phyloP scores from a whole-genome alignment of 2,329 filamentous ascomycete genomes.

The Ceratocystis alfenasii region DNA sequence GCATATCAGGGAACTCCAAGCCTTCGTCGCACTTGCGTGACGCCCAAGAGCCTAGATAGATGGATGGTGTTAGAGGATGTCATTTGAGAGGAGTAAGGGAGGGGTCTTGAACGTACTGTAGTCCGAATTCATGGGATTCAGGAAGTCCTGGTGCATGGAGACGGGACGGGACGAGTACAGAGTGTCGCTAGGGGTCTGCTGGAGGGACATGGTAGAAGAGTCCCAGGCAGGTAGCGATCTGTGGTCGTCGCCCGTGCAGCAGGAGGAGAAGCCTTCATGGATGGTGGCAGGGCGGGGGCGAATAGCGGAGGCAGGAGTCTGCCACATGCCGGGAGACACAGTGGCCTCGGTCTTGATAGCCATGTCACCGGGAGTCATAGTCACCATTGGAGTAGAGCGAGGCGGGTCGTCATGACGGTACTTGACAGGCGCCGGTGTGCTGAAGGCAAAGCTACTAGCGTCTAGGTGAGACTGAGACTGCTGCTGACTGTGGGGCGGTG shows the following conservation, averaged over 20 bases:
- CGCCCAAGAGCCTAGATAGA: conserved; percentile 15
- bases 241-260: conserved; percentile 44
- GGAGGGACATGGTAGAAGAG: conserved; percentile 41
- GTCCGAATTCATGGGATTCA: conserved; percentile 39
- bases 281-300: conserved; percentile 47
- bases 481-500: conserved; percentile 22
- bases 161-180: conserved; percentile 40
- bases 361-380: conserved; percentile 43
- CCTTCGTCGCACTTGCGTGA: conserved; percentile 42
- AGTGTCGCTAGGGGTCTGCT: conserved; percentile 39
- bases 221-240: conserved; percentile 46
- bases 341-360: conserved; percentile 38
- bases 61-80: neutral
- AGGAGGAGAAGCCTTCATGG: conserved; percentile 47
- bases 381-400: conserved; percentile 34
- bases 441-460: conserved; percentile 39
- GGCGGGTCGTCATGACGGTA: conserved; percentile 36
- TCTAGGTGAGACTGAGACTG: conserved; percentile 32
- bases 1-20: conserved; percentile 45
- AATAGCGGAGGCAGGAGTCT: conserved; percentile 41
- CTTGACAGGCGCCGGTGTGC: conserved; percentile 35
- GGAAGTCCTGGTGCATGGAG: conserved; percentile 45
- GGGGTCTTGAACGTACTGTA: conserved; percentile 34
- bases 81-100: neutral
- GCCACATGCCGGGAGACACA: conserved; percentile 39